Evolutionary conservation across 192 early-diverging fungal species (phyloP).

Genomic region (Linderina pennispora): DNA sequence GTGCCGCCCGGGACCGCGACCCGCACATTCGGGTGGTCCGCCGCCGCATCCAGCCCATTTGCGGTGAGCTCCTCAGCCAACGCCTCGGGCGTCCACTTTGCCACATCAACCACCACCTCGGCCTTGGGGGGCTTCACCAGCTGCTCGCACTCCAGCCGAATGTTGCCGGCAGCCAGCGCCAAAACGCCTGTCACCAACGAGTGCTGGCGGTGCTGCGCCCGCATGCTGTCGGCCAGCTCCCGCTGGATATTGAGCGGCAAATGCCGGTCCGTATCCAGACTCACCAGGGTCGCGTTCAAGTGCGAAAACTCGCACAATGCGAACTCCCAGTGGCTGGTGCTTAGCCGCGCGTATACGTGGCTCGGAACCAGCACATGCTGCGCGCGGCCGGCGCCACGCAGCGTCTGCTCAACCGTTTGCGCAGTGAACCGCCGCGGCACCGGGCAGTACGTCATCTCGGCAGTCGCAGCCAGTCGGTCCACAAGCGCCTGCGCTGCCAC

Average conservation of each 20-base stretch:
- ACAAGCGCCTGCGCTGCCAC: slow-evolving; percentile 30
- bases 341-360: slow-evolving; percentile 21
- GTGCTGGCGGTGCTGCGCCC: slow-evolving; percentile 28
- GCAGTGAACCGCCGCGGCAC: slow-evolving; percentile 25
- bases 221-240: slow-evolving; percentile 33
- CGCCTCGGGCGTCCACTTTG: slow-evolving; percentile 30
- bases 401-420: slow-evolving; percentile 28
- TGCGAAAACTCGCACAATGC: slow-evolving; percentile 29
- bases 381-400: slow-evolving; percentile 17
- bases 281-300: slow-evolving; percentile 34
- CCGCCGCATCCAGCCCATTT: slow-evolving; percentile 22
- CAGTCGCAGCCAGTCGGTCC: slow-evolving; percentile 13
- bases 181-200: slow-evolving; percentile 26
- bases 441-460: slow-evolving; percentile 30
- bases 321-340: slow-evolving; percentile 16
- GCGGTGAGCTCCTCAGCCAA: slow-evolving; percentile 35
- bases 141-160: slow-evolving; percentile 11
- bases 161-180: slow-evolving; percentile 32
- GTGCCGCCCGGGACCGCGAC: slow-evolving; percentile 33
- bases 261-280: slow-evolving; percentile 39
- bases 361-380: slow-evolving; percentile 45
- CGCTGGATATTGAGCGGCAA: slow-evolving; percentile 35
- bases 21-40: slow-evolving; percentile 3
- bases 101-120: not conserved
- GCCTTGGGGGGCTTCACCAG: not conserved